Evolutionary conservation across 305 asterid species (phyloP).

Genomic region (Lippia alba): DNA sequence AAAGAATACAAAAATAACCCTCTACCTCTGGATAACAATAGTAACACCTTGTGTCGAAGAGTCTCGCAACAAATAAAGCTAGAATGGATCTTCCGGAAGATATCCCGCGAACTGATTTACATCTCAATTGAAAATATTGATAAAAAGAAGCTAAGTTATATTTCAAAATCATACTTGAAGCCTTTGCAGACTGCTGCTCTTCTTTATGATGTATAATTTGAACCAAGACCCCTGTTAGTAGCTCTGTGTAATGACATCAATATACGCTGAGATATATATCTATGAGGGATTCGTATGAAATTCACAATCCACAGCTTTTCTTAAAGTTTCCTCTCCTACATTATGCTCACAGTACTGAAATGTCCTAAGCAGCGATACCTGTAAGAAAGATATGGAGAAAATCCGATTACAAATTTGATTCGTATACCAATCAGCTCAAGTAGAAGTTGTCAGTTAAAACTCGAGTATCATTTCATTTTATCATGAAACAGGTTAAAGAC

Average conservation of each 20-base stretch:
- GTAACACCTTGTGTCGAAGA: constrained; percentile 53
- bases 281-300: constrained; percentile 47
- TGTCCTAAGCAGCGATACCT: constrained; percentile 69
- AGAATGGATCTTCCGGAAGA: constrained; percentile 49
- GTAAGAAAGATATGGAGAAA: constrained; percentile 37
- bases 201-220: constrained; percentile 39
- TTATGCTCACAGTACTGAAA: constrained; percentile 51
- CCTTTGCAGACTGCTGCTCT: constrained; percentile 37
- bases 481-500: too few species aligned
- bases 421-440: background rate
- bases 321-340: constrained; percentile 52
- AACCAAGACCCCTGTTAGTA: constrained; percentile 51
- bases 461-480: too few species aligned
- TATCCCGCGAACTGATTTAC: constrained; percentile 65
- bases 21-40: constrained; percentile 50
- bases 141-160: constrained; percentile 51
- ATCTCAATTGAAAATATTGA: constrained; percentile 55
- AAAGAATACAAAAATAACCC: constrained; percentile 43
- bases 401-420: background rate
- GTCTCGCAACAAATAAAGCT: constrained; percentile 50
- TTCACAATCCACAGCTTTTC: constrained; percentile 46
- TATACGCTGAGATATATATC: constrained; percentile 48
- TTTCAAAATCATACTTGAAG: constrained; percentile 50
- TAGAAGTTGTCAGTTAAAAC: too few species aligned
- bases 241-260: constrained; percentile 53